phyloP scores from a whole-genome alignment of 768 basidiomycete genomes.

The Tricholoma saponaceum region DNA sequence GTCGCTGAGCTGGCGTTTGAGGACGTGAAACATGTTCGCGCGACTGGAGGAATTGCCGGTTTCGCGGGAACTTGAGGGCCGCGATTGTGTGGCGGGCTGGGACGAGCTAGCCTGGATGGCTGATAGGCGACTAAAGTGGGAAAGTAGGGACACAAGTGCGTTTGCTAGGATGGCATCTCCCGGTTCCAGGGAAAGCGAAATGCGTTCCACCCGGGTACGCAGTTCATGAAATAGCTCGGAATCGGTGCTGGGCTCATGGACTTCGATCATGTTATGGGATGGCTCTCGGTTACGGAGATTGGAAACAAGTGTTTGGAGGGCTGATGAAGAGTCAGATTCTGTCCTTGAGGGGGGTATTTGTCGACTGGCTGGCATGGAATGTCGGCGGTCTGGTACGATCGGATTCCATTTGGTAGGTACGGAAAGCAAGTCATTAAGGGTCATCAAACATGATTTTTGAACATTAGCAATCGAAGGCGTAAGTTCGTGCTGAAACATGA shows the following conservation, averaged over 20 bases:
- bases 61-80: slow-evolving; percentile 8
- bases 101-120: slow-evolving; percentile 28
- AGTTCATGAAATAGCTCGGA: slow-evolving; percentile 59
- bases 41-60: slow-evolving; percentile 10
- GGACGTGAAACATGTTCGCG: slow-evolving; percentile 48
- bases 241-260: slow-evolving; percentile 35
- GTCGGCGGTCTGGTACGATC: slow-evolving; percentile 55
- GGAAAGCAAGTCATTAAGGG: slow-evolving; percentile 65
- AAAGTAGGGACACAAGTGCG: slow-evolving; percentile 64
- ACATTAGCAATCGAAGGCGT: slow-evolving; percentile 72
- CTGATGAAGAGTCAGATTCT: slow-evolving; percentile 38
- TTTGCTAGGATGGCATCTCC: slow-evolving; percentile 62
- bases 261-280: slow-evolving; percentile 44
- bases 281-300: slow-evolving; percentile 53
- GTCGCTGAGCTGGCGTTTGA: slow-evolving; percentile 66
- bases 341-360: slow-evolving; percentile 25
- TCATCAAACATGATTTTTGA: slow-evolving; percentile 70
- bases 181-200: slow-evolving; percentile 38
- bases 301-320: slow-evolving; percentile 57
- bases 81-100: slow-evolving; percentile 10
- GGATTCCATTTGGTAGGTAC: slow-evolving; percentile 45
- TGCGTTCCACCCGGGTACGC: slow-evolving; percentile 43
- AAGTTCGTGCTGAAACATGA: slow-evolving; percentile 48
- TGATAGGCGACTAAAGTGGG: slow-evolving; percentile 64
- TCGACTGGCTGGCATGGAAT: slow-evolving; percentile 53